Percentiles rank a stretch among this genome's conserved stretches.
Evolutionary conservation across 2,329 filamentous ascomycete genomes (phyloP).

Genomic region (Neonectria neomacrospora): DNA sequence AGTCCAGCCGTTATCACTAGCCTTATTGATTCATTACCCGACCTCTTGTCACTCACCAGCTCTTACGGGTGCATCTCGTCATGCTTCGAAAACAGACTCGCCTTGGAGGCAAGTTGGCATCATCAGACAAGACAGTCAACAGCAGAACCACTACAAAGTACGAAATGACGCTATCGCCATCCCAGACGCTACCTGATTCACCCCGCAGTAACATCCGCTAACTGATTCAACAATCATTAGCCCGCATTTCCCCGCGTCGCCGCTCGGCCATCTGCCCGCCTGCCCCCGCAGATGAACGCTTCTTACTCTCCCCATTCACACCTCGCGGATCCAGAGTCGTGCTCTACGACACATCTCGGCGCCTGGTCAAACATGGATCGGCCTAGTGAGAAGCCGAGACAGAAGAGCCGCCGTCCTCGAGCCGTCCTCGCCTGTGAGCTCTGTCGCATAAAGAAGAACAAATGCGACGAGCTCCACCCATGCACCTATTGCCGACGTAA

Average conservation of each 20-base stretch:
- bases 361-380: constrained; percentile 1
- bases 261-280: constrained; percentile 6
- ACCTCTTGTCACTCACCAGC: neutral
- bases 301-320: neutral
- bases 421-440: constrained; percentile 58
- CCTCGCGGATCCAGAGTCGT: neutral
- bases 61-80: neutral
- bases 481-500: constrained; percentile 37
- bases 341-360: neutral
- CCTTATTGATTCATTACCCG: neutral
- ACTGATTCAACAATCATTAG: neutral
- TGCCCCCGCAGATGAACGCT: neutral
- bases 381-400: constrained; percentile 7
- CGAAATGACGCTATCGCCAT: constrained; percentile 5
- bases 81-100: neutral
- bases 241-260: constrained; percentile 15
- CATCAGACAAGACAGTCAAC: neutral
- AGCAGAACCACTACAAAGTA: neutral
- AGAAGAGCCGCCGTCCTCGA: constrained; percentile 46
- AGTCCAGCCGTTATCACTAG: neutral
- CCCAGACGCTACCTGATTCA: neutral
- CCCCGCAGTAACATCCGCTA: neutral
- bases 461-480: constrained; percentile 58
- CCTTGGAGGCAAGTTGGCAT: neutral
- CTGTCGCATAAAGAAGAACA: constrained; percentile 60